Conservation (phyloP, 1,284 basidiomycete species). For the Leccinum pallidistipes region DNA sequence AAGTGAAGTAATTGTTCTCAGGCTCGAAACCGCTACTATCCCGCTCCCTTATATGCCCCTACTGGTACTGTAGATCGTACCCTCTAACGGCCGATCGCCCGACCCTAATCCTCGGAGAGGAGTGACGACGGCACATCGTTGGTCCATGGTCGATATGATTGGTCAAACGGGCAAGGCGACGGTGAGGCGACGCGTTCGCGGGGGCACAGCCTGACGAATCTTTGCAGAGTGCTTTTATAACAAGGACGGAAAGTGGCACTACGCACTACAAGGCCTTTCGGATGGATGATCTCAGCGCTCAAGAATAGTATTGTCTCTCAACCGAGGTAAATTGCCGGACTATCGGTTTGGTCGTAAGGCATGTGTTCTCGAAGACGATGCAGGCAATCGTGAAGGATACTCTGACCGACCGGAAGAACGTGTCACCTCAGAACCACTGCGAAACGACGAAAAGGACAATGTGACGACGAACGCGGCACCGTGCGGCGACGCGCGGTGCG, state of each 20-base stretch:
- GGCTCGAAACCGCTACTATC: too few species aligned
- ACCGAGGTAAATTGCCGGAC: constrained; percentile 47
- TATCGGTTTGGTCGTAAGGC: constrained; percentile 6
- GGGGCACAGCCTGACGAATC: constrained; percentile 13
- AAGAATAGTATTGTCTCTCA: constrained; percentile 45
- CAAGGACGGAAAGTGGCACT: constrained; percentile 77
- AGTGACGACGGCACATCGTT: constrained; percentile 36
- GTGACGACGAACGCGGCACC: too few species aligned
- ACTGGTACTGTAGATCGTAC: too few species aligned
- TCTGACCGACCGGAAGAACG: constrained; percentile 64
- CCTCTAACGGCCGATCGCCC: constrained; percentile 24
- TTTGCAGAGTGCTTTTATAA: constrained; percentile 71
- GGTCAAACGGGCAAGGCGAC: constrained; percentile 58
- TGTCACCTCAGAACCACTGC: constrained; percentile 72
- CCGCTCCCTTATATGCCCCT: too few species aligned
- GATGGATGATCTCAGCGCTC: constrained; percentile 59
- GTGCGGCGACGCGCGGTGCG: too few species aligned
- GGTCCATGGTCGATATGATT: constrained; percentile 62
- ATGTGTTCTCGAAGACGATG: constrained; percentile 46
- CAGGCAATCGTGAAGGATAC: constrained; percentile 70
- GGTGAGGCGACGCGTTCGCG: constrained; percentile 34
- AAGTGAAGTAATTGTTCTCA: background rate
- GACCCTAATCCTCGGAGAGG: too few species aligned
- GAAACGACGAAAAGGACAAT: constrained; percentile 42
- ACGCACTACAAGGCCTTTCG: constrained; percentile 67